Percentiles rank a stretch among this genome's conserved stretches.
Conservation (phyloP, 2,329 filamentous ascomycete species). For the Sarocladiaceae sp. region DNA sequence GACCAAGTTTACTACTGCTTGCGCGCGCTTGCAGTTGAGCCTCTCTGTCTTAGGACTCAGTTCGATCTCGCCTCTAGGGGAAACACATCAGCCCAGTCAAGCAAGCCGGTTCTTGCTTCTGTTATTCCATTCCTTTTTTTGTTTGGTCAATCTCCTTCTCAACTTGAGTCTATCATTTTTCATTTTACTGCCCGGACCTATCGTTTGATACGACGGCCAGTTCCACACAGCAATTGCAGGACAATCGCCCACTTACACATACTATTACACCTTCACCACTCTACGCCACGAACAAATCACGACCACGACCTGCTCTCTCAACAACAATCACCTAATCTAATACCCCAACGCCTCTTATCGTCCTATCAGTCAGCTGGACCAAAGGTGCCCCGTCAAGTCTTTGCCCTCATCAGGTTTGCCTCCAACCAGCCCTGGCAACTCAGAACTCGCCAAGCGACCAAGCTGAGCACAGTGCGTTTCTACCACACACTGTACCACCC, state of each 20-base stretch:
- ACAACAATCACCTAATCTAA: constrained; percentile 25
- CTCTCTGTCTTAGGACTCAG: background rate
- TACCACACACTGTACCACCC: constrained; percentile 13
- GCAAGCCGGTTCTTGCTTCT: constrained; percentile 11
- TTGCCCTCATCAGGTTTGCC: background rate
- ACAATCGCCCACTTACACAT: constrained; percentile 7
- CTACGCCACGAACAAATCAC: constrained; percentile 3
- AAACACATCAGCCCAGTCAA: background rate
- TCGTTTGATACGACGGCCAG: constrained; percentile 13
- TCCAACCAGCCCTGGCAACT: constrained; percentile 4
- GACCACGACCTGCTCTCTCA: background rate
- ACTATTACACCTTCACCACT: background rate
- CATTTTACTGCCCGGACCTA: background rate
- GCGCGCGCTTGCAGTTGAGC: background rate
- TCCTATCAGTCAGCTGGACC: constrained; percentile 3
- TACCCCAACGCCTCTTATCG: constrained; percentile 11
- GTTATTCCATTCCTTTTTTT: constrained; percentile 26
- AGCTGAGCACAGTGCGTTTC: constrained; percentile 10
- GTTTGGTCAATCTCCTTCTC: constrained; percentile 19
- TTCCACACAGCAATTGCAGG: constrained; percentile 7
- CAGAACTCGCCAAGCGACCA: background rate
- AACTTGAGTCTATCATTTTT: constrained; percentile 14
- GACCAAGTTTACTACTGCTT: background rate
- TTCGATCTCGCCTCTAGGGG: background rate
- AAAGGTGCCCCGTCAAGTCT: too few relatives aligned